Conservation (phyloP, 371 early-diverging fungal genomes). For the Chytridium lagenaria region DNA sequence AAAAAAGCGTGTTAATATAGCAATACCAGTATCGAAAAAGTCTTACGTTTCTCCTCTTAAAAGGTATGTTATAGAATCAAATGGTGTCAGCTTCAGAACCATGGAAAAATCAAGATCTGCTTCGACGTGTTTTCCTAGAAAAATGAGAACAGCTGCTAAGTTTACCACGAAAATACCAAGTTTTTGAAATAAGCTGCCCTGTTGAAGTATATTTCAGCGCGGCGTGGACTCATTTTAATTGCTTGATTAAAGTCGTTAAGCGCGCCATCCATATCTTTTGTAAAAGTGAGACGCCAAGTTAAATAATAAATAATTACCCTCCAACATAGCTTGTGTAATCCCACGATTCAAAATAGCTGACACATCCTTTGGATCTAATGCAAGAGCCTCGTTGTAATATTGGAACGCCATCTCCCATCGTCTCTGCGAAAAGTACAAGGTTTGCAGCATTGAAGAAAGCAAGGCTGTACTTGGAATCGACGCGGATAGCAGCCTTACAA, state of each 20-base stretch:
- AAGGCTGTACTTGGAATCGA: conserved; percentile 45
- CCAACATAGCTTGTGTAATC: conserved; percentile 49
- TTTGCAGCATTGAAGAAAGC: conserved; percentile 58
- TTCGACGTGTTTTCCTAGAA: conserved; percentile 34
- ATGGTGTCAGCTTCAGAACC: conserved; percentile 47
- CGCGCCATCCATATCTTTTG: conserved; percentile 26
- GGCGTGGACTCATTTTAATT: conserved; percentile 28
- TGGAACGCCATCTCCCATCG: conserved; percentile 51
- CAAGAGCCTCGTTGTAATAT: conserved; percentile 41
- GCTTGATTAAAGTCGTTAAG: conserved; percentile 46
- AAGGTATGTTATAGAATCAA: conserved; percentile 44
- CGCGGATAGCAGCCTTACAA: conserved; percentile 45
- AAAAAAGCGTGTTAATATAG: too few relatives aligned
- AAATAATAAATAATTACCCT: conserved; percentile 26
- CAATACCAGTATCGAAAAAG: too few relatives aligned
- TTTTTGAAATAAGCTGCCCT: conserved; percentile 47
- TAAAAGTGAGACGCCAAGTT: not conserved
- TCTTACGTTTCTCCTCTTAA: conserved; percentile 52
- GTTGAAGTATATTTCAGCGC: conserved; percentile 48
- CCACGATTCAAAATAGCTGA: conserved; percentile 52
- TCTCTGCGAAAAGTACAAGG: conserved; percentile 51
- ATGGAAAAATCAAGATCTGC: conserved; percentile 45
- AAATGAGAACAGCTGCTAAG: not conserved
- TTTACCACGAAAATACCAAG: conserved; percentile 34
- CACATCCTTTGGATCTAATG: conserved; percentile 33